Evolutionary conservation across 73 alveolate species (phyloP).

Genomic region (Loxodes magnus): DNA sequence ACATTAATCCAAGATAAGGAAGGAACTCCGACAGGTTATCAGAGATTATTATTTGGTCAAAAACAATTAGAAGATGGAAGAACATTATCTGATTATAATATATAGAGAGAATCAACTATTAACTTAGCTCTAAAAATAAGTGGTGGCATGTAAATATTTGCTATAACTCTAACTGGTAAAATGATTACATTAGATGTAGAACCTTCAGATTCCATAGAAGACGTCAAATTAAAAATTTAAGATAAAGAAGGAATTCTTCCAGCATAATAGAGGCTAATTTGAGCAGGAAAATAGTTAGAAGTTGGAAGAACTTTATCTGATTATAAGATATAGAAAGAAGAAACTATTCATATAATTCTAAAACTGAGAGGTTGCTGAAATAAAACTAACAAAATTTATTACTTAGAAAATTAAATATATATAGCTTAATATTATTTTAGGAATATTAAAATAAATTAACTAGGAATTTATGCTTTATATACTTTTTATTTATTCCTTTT

Average conservation of each 20-base stretch:
- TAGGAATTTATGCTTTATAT: too few species aligned
- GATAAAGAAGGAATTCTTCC: slow-evolving; percentile 35
- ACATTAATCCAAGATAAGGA: too few species aligned
- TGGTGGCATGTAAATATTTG: slow-evolving; percentile 19
- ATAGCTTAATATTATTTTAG: too few species aligned
- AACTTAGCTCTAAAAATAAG: neutral
- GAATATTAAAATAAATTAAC: too few species aligned
- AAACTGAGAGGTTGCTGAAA: too few species aligned
- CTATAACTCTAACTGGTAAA: slow-evolving; percentile 14
- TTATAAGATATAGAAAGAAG: slow-evolving; percentile 12
- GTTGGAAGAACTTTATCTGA: slow-evolving; percentile 10
- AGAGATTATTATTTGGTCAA: too few species aligned
- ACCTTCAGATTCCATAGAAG: slow-evolving; percentile 22
- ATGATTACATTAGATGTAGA: slow-evolving; percentile 14
- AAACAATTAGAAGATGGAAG: neutral
- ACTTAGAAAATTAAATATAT: too few species aligned
- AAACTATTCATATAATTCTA: too few species aligned
- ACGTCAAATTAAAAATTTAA: slow-evolving; percentile 18
- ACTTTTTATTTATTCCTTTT: too few species aligned
- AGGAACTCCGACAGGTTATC: too few species aligned
- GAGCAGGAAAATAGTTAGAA: slow-evolving; percentile 11
- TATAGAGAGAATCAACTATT: neutral
- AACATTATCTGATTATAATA: neutral
- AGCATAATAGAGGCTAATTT: slow-evolving; percentile 10
- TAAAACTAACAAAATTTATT: too few species aligned